Evolutionary conservation across 2,329 filamentous ascomycete species (phyloP), one percentile per base, ranked within the genome.

Genomic region (Pseudopyricularia cyperi): DNA sequence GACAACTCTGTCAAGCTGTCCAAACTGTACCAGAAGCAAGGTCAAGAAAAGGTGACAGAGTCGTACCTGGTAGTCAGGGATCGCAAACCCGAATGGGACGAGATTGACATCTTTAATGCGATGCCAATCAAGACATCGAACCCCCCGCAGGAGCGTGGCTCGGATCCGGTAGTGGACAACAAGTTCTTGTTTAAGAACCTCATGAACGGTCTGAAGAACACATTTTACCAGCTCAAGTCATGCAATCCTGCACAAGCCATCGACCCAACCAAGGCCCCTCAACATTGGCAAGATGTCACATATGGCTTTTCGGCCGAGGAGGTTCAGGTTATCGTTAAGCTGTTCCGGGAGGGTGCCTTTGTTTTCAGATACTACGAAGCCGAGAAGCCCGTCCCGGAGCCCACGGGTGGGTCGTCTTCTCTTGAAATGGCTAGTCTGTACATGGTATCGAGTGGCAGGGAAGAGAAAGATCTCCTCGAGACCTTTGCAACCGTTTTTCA

Each of bases 401-500:
- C 78, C 1, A 88, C 94, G 62, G 79, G 82, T 2, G 86, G 87
- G 60, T 78, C 85, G 51, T 90, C 89, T 0, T 85, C 89, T 0
- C 86, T 93, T 46, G 91, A 97, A 64, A 88, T 95, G 75, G 87
- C 89, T 17, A 95, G 93, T 60, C 88, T 95, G 61, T 94, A 95
- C 65, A 95, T 95, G 79, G 83, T 93, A 42, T 91, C 89, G 0
- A 95, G 89, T 65, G 86, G 82, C 55, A 94, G 95, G 61, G 94
- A 98, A 63, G 94, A 98, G 67, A 98, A 98, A 65, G 93, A 98
- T 52, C 76, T 98, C 8, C 75, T 99, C 7, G 94, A 98, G 71
- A 95, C 89, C 2, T 99, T 99, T 65, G 93, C 91, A 2, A 97
- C 93, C 0, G 90, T 98, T 28, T 98, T 99, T 64, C 93, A 98